Evolutionary conservation across 2,329 filamentous ascomycete species (phyloP), one percentile per base, ranked within the genome.

Genomic region (Penicillium sp.): DNA sequence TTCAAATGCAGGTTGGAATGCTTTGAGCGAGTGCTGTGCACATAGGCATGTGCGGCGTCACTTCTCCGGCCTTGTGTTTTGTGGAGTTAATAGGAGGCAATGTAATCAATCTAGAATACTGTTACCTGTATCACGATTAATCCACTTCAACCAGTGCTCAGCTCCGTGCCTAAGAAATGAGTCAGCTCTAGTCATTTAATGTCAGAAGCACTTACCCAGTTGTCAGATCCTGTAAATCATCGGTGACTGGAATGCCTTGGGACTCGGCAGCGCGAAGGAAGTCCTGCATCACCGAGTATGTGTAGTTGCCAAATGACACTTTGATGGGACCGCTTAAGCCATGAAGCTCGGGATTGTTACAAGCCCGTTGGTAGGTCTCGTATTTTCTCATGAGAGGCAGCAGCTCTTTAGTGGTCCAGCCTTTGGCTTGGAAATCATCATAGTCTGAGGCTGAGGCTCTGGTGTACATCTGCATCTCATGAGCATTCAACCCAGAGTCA

Each of bases 111-210:
- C 9, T 30, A 9, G 11, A 22, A 10, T 10, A 3, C 4, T 10
- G 15, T 26, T 77, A 77, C 42, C 77, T 18, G 62, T 66, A 32
- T 68, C 66, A 32, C 70, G 75, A 55, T 89, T 88, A 64, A 89
- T 88, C 84, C 84, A 89, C 65, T 89, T 88, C 39, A 89, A 68
- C 84, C 84, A 89, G 48, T 88, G 84, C 65, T 88, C 83, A 30
- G 83, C 84, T 45, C 84, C 84, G 42, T 80, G 77, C 10, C 61
- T 64, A 18, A 22, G 5, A 22, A 9, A 9, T 5, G 18, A 9
- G 18, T 22, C 9, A 22, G 18, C 18, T 22, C 5, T 9, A 22
- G 18, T 9, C 18, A 26, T 26, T 9, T 9, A 1, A 12, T 12
- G 2, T 7, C n/a, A 0, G 18, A 22, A 22, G 18, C 14, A 41